Conservation (phyloP, 2,329 filamentous ascomycete species). For the Aspergillus felis region DNA sequence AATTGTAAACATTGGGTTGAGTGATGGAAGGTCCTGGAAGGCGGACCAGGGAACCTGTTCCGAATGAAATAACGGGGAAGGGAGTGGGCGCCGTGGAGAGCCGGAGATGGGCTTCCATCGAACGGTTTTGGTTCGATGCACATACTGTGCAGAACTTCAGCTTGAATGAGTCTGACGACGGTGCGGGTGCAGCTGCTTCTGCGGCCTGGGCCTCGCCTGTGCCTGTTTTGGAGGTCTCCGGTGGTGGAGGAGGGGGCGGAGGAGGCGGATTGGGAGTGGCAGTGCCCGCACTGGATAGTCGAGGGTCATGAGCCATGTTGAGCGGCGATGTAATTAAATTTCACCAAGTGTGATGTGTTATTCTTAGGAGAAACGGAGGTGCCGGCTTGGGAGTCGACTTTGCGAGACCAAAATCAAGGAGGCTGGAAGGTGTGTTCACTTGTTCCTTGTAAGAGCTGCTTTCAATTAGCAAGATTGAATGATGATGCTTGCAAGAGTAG, state of each 20-base stretch:
- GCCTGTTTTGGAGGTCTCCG: constrained; percentile 30
- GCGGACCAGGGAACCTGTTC: constrained; percentile 90
- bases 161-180: constrained; percentile 64
- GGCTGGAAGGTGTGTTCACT: constrained; percentile 33
- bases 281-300: constrained; percentile 46
- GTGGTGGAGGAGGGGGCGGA: constrained; percentile 49
- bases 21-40: constrained; percentile 86
- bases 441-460: constrained; percentile 28
- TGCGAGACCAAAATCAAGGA: constrained; percentile 26
- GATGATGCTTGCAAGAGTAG: neutral
- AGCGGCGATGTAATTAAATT: constrained; percentile 1
- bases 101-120: constrained; percentile 98
- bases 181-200: constrained; percentile 7
- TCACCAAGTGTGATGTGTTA: constrained; percentile 4
- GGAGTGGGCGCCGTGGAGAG: constrained; percentile 76
- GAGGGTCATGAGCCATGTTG: constrained; percentile 50
- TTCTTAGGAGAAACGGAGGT: neutral
- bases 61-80: constrained; percentile 97
- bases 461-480: constrained; percentile 20
- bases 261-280: constrained; percentile 40
- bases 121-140: constrained; percentile 96
- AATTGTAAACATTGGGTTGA: constrained; percentile 95
- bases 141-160: constrained; percentile 98
- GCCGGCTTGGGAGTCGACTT: neutral
- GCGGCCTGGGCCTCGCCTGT: constrained; percentile 26